Evolutionary conservation across 2,329 filamentous ascomycete genomes (phyloP).

Genomic region (Colletotrichum coccodes): DNA sequence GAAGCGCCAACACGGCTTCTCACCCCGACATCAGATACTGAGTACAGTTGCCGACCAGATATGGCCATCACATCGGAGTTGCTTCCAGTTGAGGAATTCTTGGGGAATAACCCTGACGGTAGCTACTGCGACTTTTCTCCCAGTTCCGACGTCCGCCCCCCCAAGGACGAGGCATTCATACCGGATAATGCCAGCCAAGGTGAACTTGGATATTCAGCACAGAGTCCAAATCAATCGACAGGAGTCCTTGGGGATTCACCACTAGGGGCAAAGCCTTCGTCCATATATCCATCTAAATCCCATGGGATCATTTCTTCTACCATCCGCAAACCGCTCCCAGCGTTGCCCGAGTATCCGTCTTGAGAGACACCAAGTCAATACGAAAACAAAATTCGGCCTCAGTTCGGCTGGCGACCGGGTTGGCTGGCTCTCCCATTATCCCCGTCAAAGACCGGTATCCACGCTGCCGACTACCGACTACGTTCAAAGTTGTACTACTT

Average conservation of each 20-base stretch:
- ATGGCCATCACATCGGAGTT: not conserved
- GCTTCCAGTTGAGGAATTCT: not conserved
- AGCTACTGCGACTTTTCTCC: not conserved
- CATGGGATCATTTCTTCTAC: constrained; percentile 6
- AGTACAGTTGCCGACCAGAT: not conserved
- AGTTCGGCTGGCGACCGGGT: not conserved
- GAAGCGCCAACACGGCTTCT: not conserved
- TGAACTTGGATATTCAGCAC: not conserved
- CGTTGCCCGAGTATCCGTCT: constrained; percentile 46
- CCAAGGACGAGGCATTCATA: not conserved
- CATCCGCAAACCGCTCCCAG: constrained; percentile 54
- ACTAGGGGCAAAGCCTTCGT: constrained; percentile 1
- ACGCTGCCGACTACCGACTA: not conserved
- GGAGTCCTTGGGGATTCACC: not conserved
- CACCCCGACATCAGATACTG: constrained; percentile 9
- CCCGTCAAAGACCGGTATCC: not conserved
- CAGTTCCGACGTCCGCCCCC: not conserved
- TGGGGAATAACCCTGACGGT: not conserved
- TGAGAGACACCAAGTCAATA: not conserved
- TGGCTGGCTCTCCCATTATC: too few relatives aligned
- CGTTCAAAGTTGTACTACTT: not conserved
- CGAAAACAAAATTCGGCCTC: not conserved
- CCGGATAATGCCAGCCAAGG: not conserved
- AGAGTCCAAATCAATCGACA: not conserved
- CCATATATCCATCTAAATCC: constrained; percentile 20